These are phyloP conservation scores for Ceratopteris richardii DNA, from an alignment of 75 land plant genomes.

Conservation along the genomic window DNA sequence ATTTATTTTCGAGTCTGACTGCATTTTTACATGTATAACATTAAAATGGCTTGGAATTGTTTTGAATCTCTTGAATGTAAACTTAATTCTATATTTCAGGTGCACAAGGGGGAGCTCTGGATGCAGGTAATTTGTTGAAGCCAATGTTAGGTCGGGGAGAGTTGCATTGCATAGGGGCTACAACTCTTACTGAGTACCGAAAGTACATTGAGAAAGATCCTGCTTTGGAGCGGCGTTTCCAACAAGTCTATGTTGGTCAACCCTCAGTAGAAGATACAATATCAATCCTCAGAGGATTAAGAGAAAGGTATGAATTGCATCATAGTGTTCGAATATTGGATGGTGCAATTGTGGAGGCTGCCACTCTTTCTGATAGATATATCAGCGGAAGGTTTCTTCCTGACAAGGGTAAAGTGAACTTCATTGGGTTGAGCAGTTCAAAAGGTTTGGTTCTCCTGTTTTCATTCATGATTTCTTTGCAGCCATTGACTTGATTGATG, in stretches of 20 bases:
- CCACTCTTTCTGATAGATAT: conserved; percentile 37
- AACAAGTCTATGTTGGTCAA: conserved; percentile 52
- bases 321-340: conserved; percentile 59
- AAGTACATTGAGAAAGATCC: conserved; percentile 60
- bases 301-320: conserved; percentile 53
- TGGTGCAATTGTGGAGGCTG: conserved; percentile 49
- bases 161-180: conserved; percentile 62
- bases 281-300: conserved; percentile 45
- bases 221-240: conserved; percentile 55
- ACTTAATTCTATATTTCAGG: too few relatives aligned
- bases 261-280: conserved; percentile 57
- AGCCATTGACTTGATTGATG: conserved; percentile 89
- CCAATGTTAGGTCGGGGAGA: conserved; percentile 62
- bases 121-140: conserved; percentile 54
- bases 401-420: conserved; percentile 34
- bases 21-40: too few relatives aligned
- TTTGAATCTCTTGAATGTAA: too few relatives aligned
- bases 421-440: too few relatives aligned
- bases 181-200: conserved; percentile 55
- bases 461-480: conserved; percentile 7
- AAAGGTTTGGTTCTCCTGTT: too few relatives aligned
- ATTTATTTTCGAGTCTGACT: too few relatives aligned
- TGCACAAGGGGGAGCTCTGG: conserved; percentile 49
- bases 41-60: too few relatives aligned
- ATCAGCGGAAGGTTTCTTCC: conserved; percentile 49